phyloP scores from a whole-genome alignment of 148 eudicot species.

The Silene conica region DNA sequence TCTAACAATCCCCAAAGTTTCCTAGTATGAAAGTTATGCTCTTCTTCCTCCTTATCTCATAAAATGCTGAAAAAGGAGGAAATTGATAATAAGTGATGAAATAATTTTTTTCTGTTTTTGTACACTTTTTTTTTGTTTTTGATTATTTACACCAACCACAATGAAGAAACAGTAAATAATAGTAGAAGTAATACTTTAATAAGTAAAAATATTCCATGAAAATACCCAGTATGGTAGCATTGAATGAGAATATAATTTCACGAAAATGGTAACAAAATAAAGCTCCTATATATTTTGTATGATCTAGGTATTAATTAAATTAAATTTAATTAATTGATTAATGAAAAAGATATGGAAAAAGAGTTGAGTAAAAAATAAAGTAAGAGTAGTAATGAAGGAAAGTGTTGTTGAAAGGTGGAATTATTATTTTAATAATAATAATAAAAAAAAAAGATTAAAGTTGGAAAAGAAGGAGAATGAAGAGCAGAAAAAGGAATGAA shows the following conservation, averaged over 20 bases:
- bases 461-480: slow-evolving; percentile 58
- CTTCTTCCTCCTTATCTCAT: slow-evolving; percentile 27
- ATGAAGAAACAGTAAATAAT: slow-evolving; percentile 11
- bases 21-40: slow-evolving; percentile 21
- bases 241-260: slow-evolving; percentile 24
- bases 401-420: slow-evolving; percentile 7
- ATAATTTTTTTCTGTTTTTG: slow-evolving; percentile 9
- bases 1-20: slow-evolving; percentile 16
- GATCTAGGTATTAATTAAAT: slow-evolving; percentile 15
- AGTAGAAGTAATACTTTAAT: neutral
- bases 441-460: slow-evolving; percentile 37
- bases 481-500: slow-evolving; percentile 62
- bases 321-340: no score
- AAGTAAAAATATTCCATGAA: slow-evolving; percentile 21
- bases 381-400: slow-evolving; percentile 27
- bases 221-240: slow-evolving; percentile 30
- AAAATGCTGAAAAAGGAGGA: slow-evolving; percentile 33
- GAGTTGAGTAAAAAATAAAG: slow-evolving; percentile 14
- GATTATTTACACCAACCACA: slow-evolving; percentile 28
- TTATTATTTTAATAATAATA: neutral
- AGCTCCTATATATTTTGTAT: neutral
- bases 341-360: slow-evolving; percentile 5
- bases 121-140: neutral
- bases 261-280: slow-evolving; percentile 20
- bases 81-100: slow-evolving; percentile 3